Base-by-base conservation (phyloP, 2,329 filamentous ascomycete species). In the Fusarium pseudocircinatum region DNA sequence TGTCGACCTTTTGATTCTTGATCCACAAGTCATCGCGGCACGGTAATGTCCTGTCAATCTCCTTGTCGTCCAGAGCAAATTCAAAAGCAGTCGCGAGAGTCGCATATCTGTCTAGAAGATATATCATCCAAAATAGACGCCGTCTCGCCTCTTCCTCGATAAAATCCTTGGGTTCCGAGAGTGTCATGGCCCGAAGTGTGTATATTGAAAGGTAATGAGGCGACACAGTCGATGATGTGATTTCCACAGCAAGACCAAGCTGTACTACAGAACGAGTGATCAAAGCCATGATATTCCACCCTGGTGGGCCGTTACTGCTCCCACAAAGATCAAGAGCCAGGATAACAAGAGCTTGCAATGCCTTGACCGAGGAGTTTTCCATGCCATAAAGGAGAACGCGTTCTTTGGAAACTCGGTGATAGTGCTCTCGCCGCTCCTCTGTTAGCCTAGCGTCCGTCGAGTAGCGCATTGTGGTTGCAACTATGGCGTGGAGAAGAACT, bases 91-190 rank as follows among this genome's bases (percentile, higher is more conserved):
- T 97, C 1, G 94, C 92, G 63, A 97, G 92, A 1, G 95, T 97
- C 2, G 94, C 94, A 79, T 97, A 97, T 56, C 95, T 89, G 80
- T 98, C 95, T 11, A 98, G 87, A 18, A 97, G 84, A 79, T 97
- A 98, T 16, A 97, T 91, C 91, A 97, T 96, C 95, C 95, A 98
- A 81, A 98, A 97, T 2, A 97, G 85, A 32, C 95, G 87, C 34
- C 95, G 88, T 34, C 95, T 87, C 46, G 93, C 93, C 81, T 98
- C 95, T 69, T 97, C 95, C 79, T 97, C 95, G 63, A 97, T 92
- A 81, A 95, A 97, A 69, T 94, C 93, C 57, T 90, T 91, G 0
- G 95, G 89, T 69, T 97, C 94, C 0, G 94, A 93, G 0, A 97
- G 85, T 6, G 96, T 91, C 85, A 95, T 95, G 22, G 95, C 94